Evolutionary conservation across 176 grass and related monocot genomes (phyloP), one percentile per base, ranked within the genome.

Genomic region (Dactylis glomerata): DNA sequence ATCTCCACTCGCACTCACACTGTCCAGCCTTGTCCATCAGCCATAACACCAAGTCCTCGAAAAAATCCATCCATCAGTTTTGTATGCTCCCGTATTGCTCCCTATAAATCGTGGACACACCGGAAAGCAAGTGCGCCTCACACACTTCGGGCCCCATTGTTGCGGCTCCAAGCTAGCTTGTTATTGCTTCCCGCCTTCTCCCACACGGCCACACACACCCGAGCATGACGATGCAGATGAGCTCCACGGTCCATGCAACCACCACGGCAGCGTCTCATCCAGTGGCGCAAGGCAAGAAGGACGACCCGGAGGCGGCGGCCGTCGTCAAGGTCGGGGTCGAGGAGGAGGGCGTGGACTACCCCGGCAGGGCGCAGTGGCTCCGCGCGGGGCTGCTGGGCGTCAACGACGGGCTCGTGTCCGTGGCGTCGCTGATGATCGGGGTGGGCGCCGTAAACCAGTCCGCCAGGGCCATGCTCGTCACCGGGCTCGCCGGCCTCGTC

Each of bases 391-490:
- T 99, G 9, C 96, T 99, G 9, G 96, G 96, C 42, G 96, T 93
- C 55, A 99, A 94, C 81, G 96, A 99, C 41, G 93, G 96, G 1
- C 93, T 98, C 23, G 96, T 96, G 38, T 98, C 96, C 22, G 93
- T 96, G 17, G 93, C 96, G 8, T 98, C 96, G 8, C 82, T 98
- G 33, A 98, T 98, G 93, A 88, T 98, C 45, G 96, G 96, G 62
- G 81, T 98, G 20, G 86, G 96, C 38, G 96, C 93, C 16, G 93
- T 93, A 3, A 92, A 81, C 86, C 28, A 30, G 0, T 61, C 78
- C 54, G 16, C 49, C 46, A 90, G 78, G 70, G 75, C 91, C 38
- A 96, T 96, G 96, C 83, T 99, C 45, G 86, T 94, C n/a, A 94
- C 91, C 3, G 96, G 96, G n/a, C 42, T 95, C 1, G 92, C 95